These are phyloP conservation scores for Lachancea sp. DNA, from an alignment of 805 yeast genomes.

Conservation along the genomic window DNA sequence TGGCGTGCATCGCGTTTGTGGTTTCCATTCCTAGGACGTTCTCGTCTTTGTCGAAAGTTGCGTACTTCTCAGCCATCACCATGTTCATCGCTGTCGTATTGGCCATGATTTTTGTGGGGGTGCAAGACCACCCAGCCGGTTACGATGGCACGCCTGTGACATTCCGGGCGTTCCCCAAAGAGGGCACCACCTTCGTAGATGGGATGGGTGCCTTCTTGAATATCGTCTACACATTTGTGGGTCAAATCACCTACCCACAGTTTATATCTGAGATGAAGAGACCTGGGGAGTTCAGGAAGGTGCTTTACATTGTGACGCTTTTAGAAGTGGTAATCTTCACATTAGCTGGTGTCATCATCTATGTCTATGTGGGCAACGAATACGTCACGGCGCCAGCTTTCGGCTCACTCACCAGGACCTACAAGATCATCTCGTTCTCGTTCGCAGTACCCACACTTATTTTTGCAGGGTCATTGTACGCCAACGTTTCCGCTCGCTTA, in stretches of 20 bases:
- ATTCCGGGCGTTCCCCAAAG: slow-evolving; percentile 44
- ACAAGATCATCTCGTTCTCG: slow-evolving; percentile 51
- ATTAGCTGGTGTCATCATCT: slow-evolving; percentile 51
- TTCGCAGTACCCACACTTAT: slow-evolving; percentile 55
- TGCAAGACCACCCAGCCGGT: slow-evolving; percentile 43
- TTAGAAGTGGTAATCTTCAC: slow-evolving; percentile 46
- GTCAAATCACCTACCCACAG: slow-evolving; percentile 58
- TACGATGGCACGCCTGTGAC: slow-evolving; percentile 37
- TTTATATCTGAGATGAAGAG: slow-evolving; percentile 54
- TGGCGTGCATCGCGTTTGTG: slow-evolving; percentile 43
- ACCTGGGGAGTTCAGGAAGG: slow-evolving; percentile 54
- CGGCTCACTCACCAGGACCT: slow-evolving; percentile 42
- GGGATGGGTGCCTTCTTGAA: slow-evolving; percentile 53
- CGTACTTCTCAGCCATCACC: slow-evolving; percentile 48
- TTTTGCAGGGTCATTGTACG: slow-evolving; percentile 50
- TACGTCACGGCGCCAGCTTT: slow-evolving; percentile 56
- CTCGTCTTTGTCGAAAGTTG: slow-evolving; percentile 45
- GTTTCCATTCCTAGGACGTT: slow-evolving; percentile 53
- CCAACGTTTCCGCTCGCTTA: slow-evolving; percentile 49
- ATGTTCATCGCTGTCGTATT: slow-evolving; percentile 52
- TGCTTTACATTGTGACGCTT: slow-evolving; percentile 44
- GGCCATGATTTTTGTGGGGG: slow-evolving; percentile 48
- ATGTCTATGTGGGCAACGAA: slow-evolving; percentile 50
- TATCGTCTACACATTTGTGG: slow-evolving; percentile 58
- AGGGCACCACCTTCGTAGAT: slow-evolving; percentile 47